These are phyloP conservation scores for Xylona heveae DNA, from an alignment of 495 filamentous ascomycete species.

Conservation along the genomic window DNA sequence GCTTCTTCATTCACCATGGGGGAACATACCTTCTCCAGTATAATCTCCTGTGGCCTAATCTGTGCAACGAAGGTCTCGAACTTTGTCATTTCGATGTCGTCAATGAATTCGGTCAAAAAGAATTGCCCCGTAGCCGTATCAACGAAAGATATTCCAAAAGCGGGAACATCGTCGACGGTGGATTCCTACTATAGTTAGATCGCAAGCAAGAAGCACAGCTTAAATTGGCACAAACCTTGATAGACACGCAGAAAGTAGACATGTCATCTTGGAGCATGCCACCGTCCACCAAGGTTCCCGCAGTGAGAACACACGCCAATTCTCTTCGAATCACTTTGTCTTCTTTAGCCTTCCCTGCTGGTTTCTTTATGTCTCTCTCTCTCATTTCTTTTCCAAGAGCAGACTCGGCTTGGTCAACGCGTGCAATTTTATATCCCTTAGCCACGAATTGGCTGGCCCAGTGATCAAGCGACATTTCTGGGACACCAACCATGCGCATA, in stretches of 20 bases:
- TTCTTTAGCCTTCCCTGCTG: conserved; percentile 33
- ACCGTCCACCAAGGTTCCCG: conserved; percentile 82
- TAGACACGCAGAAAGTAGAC: conserved; percentile 88
- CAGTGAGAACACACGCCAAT: conserved; percentile 73
- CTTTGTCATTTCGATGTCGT: conserved; percentile 87
- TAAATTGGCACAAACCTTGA: conserved; percentile 29
- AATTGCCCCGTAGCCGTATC: conserved; percentile 95
- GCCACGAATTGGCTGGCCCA: conserved; percentile 92
- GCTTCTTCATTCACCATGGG: neutral
- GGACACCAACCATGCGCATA: conserved; percentile 96
- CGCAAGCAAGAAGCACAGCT: too few species aligned
- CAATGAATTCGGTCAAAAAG: conserved; percentile 71
- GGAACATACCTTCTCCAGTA: conserved; percentile 52
- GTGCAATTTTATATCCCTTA: conserved; percentile 87
- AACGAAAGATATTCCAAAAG: conserved; percentile 83
- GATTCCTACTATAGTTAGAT: conserved; percentile 27
- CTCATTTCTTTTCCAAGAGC: conserved; percentile 97
- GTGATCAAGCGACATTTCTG: conserved; percentile 70
- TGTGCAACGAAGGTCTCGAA: conserved; percentile 97
- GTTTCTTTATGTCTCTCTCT: conserved; percentile 44
- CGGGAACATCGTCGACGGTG: conserved; percentile 50
- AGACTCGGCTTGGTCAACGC: conserved; percentile 90
- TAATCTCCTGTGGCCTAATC: conserved; percentile 67
- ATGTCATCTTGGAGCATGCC: conserved; percentile 97
- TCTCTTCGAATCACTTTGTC: conserved; percentile 90